These are phyloP conservation scores for Neurospora sp. DNA, from an alignment of 495 filamentous ascomycete species.

Conservation along the genomic window DNA sequence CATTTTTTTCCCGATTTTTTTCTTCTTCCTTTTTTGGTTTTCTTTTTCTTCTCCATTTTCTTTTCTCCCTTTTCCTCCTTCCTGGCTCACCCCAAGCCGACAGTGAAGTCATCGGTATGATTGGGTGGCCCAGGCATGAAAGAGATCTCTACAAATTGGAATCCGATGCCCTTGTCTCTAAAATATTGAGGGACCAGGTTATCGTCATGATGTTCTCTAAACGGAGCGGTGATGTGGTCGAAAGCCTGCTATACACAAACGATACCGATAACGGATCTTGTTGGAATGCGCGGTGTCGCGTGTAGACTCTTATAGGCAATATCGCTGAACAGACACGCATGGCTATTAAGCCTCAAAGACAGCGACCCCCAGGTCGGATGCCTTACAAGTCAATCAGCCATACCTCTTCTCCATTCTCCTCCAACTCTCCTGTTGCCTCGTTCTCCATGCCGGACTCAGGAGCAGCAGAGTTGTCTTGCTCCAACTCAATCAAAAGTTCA, in stretches of 20 bases:
- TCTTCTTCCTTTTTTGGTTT: too few species aligned
- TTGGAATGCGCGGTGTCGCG: too few species aligned
- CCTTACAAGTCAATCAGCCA: constrained; percentile 11
- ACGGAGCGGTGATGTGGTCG: not conserved
- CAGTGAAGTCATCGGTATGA: not conserved
- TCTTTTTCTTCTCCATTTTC: not conserved
- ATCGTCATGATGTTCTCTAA: not conserved
- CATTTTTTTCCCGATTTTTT: too few species aligned
- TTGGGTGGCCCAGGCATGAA: too few species aligned
- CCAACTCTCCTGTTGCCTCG: not conserved
- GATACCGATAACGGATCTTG: too few species aligned
- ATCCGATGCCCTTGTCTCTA: not conserved
- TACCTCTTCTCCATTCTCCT: not conserved
- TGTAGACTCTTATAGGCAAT: not conserved
- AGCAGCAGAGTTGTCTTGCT: not conserved
- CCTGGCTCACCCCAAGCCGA: not conserved
- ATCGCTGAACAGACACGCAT: not conserved
- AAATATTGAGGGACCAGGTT: not conserved
- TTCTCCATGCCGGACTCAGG: not conserved
- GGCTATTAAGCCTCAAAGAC: not conserved
- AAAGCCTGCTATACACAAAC: not conserved
- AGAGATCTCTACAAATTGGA: not conserved
- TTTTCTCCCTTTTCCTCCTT: not conserved
- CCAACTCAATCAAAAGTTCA: not conserved
- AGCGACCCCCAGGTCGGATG: not conserved